These are phyloP conservation scores for Talaromyces atroroseus DNA, from an alignment of 2,329 filamentous ascomycete species.

Conservation along the genomic window DNA sequence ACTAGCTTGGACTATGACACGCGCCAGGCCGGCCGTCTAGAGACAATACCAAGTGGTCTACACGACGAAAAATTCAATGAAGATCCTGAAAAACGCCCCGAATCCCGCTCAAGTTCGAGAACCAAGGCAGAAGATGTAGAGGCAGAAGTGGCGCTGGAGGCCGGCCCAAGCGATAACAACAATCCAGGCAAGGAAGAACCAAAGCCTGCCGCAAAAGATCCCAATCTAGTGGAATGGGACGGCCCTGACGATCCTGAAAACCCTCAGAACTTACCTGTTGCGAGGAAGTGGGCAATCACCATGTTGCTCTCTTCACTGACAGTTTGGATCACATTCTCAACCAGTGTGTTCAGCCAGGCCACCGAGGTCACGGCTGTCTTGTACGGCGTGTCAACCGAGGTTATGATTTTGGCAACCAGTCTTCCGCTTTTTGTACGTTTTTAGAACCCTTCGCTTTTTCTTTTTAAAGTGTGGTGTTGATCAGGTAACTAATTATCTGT, in stretches of 20 bases:
- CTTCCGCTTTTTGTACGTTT: slow-evolving; percentile 40
- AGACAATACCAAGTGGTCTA: slow-evolving; percentile 10
- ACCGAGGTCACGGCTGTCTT: slow-evolving; percentile 35
- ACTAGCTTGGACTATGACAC: slow-evolving; percentile 2
- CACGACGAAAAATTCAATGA: background rate
- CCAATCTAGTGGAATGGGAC: slow-evolving; percentile 27
- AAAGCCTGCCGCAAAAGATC: slow-evolving; percentile 17
- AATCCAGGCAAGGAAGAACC: background rate
- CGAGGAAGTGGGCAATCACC: slow-evolving; percentile 40
- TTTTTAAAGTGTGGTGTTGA: too few species aligned
- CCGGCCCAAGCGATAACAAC: background rate
- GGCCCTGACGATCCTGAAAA: slow-evolving; percentile 26
- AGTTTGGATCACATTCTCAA: slow-evolving; percentile 45
- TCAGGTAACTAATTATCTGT: background rate
- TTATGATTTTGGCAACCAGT: slow-evolving; percentile 47
- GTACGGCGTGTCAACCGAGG: slow-evolving; percentile 44
- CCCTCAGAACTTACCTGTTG: slow-evolving; percentile 23
- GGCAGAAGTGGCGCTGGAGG: slow-evolving; percentile 1
- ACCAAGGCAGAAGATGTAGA: slow-evolving; percentile 3
- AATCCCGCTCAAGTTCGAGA: slow-evolving; percentile 2
- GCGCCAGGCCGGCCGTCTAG: background rate
- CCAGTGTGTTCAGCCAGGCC: slow-evolving; percentile 43
- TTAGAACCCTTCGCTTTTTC: slow-evolving; percentile 7
- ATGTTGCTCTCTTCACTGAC: slow-evolving; percentile 39
- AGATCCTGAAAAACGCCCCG: background rate